Percentiles rank a stretch among this genome's conserved stretches.
Conservation (phyloP, 1,284 basidiomycete genomes). For the Gymnopus androsaceus region DNA sequence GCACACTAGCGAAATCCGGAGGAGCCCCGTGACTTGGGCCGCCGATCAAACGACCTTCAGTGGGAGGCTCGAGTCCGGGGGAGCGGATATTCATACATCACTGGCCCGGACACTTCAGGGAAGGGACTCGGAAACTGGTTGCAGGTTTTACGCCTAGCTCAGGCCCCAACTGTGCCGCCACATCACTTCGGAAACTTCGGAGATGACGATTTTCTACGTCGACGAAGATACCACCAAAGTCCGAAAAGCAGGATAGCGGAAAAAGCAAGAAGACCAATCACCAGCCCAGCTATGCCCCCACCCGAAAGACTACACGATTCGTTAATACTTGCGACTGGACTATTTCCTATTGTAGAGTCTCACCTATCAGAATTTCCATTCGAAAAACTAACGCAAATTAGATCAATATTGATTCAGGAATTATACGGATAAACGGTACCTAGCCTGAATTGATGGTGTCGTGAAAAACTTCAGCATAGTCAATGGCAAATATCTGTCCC, state of each 20-base stretch:
- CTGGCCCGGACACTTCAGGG: background rate
- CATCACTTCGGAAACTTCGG: background rate
- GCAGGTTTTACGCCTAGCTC: background rate
- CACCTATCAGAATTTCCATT: background rate
- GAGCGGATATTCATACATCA: background rate
- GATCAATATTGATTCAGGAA: too few species aligned
- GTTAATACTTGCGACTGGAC: background rate
- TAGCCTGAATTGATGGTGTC: constrained; percentile 19
- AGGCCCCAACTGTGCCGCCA: background rate
- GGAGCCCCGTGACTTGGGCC: background rate
- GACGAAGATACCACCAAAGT: constrained; percentile 23
- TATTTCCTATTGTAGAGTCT: background rate
- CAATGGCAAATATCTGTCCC: constrained; percentile 34
- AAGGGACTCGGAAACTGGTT: background rate
- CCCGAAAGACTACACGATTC: constrained; percentile 20
- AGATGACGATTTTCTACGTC: constrained; percentile 11
- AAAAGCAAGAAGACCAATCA: constrained; percentile 24
- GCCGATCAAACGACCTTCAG: background rate
- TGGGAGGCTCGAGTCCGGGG: background rate
- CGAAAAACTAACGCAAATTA: background rate
- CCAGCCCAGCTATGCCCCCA: constrained; percentile 24
- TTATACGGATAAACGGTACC: background rate
- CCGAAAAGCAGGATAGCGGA: constrained; percentile 15
- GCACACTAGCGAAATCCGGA: background rate
- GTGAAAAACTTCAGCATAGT: constrained; percentile 40